Evolutionary conservation across 108 stramenopile genomes (phyloP).

Genomic region (Nitzschia inconspicua): DNA sequence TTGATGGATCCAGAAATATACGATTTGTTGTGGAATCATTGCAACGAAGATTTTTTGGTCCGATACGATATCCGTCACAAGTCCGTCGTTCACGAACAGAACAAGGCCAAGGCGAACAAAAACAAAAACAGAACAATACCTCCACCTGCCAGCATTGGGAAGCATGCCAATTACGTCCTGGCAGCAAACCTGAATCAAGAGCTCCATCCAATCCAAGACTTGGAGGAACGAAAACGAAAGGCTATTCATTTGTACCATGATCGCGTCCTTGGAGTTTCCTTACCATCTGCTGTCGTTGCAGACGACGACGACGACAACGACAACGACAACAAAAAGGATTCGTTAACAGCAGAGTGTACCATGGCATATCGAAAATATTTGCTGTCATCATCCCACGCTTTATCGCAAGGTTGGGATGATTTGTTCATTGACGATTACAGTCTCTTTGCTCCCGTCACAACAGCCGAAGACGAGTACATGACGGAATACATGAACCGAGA

Average conservation of each 20-base stretch:
- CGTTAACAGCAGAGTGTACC: slow-evolving; percentile 30
- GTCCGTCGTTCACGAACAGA: no score
- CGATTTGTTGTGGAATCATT: slow-evolving; percentile 54
- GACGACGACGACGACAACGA: not conserved
- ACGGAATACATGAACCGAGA: slow-evolving; percentile 44
- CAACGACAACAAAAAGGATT: not conserved
- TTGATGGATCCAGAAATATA: slow-evolving; percentile 52
- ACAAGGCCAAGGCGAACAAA: no score
- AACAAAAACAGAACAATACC: no score
- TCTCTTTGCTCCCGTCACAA: slow-evolving; percentile 45
- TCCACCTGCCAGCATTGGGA: no score
- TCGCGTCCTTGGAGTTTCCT: slow-evolving; percentile 9
- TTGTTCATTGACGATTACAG: slow-evolving; percentile 61
- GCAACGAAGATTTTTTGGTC: no score
- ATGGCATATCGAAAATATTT: slow-evolving; percentile 57
- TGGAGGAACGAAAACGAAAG: slow-evolving; percentile 1
- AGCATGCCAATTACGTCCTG: not conserved
- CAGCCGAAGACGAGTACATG: slow-evolving; percentile 48
- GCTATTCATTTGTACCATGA: slow-evolving; percentile 22
- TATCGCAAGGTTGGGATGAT: slow-evolving; percentile 60
- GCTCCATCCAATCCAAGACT: slow-evolving; percentile 15
- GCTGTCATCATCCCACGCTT: slow-evolving; percentile 33
- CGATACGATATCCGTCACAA: no score
- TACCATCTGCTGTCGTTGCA: not conserved
- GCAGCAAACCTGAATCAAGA: slow-evolving; percentile 25